Evolutionary conservation across 2,329 filamentous ascomycete species (phyloP).

Genomic region (Emmonsiellopsis sp.): DNA sequence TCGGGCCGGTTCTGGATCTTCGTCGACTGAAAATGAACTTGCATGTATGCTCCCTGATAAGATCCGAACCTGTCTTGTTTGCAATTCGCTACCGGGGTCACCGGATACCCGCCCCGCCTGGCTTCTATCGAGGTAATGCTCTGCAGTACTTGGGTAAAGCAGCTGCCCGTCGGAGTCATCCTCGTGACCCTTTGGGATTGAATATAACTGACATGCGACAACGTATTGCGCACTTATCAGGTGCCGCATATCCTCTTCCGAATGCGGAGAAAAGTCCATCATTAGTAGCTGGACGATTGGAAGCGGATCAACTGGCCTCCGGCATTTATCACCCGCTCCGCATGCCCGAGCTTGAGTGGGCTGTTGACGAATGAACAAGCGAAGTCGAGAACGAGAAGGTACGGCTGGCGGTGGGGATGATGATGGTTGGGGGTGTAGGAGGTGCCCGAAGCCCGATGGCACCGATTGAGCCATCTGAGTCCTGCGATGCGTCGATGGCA

Average conservation of each 20-base stretch:
- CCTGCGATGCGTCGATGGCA: slow-evolving; percentile 8
- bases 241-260: slow-evolving; percentile 27
- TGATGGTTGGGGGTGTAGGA: slow-evolving; percentile 25
- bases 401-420: slow-evolving; percentile 19
- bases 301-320: slow-evolving; percentile 38
- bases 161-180: slow-evolving; percentile 11
- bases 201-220: slow-evolving; percentile 36
- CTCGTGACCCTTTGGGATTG: slow-evolving; percentile 15
- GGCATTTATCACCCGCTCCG: slow-evolving; percentile 38
- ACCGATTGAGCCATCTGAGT: slow-evolving; percentile 13
- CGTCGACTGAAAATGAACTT: slow-evolving; percentile 33
- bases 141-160: slow-evolving; percentile 8
- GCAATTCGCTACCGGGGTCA: slow-evolving; percentile 13
- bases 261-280: slow-evolving; percentile 33
- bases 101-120: slow-evolving; percentile 3
- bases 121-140: slow-evolving; percentile 1
- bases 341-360: slow-evolving; percentile 38
- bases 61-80: slow-evolving; percentile 19
- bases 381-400: slow-evolving; percentile 23
- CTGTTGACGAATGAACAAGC: slow-evolving; percentile 38
- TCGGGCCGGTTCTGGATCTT: slow-evolving; percentile 35
- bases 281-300: slow-evolving; percentile 40
- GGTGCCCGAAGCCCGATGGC: slow-evolving; percentile 29
- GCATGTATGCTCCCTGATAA: slow-evolving; percentile 33
- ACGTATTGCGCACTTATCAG: slow-evolving; percentile 33